phyloP scores from a whole-genome alignment of 306 rosid genomes.

The Vicia sativa region DNA sequence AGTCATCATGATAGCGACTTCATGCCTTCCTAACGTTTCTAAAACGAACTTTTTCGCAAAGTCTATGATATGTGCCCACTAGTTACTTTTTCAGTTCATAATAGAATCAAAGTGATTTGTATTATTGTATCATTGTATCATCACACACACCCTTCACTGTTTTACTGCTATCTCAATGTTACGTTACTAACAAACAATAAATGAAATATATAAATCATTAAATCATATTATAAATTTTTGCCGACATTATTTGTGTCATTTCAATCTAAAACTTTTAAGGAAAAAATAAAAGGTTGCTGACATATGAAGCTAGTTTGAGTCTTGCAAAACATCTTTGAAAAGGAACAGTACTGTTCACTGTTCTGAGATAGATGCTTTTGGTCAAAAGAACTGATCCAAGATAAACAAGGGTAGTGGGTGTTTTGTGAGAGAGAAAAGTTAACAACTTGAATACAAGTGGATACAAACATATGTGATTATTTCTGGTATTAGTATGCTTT shows the following conservation, averaged over 20 bases:
- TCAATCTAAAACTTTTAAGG: neutral
- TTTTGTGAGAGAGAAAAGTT: conserved; percentile 65
- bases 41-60: conserved; percentile 52
- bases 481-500: conserved; percentile 55
- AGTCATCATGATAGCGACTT: conserved; percentile 42
- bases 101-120: conserved; percentile 49
- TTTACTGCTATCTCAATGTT: conserved; percentile 51
- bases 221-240: neutral
- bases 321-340: conserved; percentile 46
- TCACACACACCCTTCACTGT: conserved; percentile 19
- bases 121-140: conserved; percentile 59
- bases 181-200: conserved; percentile 32
- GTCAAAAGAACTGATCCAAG: conserved; percentile 47
- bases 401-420: conserved; percentile 73
- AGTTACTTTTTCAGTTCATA: conserved; percentile 46
- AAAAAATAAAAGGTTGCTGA: conserved; percentile 48
- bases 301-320: conserved; percentile 53
- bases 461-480: conserved; percentile 68
- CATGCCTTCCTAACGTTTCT: conserved; percentile 51
- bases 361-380: conserved; percentile 52
- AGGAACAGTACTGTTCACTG: conserved; percentile 40
- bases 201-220: neutral
- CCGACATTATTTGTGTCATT: neutral
- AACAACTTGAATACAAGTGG: conserved; percentile 74
- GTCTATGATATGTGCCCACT: conserved; percentile 61